Conservation (phyloP, 1,139 yeast species). For the Blastobotrys ciferrii region DNA sequence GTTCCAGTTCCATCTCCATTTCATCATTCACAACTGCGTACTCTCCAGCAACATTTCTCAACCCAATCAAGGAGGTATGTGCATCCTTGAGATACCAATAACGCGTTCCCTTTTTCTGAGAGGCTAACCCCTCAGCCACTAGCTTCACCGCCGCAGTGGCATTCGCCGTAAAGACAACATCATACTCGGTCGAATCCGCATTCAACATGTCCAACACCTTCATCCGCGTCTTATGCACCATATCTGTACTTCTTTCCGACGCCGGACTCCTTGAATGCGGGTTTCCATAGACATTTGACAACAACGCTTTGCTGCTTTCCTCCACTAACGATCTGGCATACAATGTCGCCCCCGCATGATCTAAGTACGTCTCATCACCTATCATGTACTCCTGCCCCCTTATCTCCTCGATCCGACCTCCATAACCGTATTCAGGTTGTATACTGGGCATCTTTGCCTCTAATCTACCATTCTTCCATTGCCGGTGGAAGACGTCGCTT, state of each 20-base stretch:
- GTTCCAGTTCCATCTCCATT: slow-evolving; percentile 9
- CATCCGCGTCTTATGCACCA: slow-evolving; percentile 32
- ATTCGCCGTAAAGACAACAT: slow-evolving; percentile 42
- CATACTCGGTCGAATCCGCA: slow-evolving; percentile 38
- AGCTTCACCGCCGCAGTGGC: slow-evolving; percentile 43
- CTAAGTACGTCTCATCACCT: slow-evolving; percentile 35
- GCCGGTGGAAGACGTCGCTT: not conserved
- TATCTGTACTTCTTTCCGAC: slow-evolving; percentile 29
- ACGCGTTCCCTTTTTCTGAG: slow-evolving; percentile 19
- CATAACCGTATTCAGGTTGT: slow-evolving; percentile 1
- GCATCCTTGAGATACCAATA: no score
- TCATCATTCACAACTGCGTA: slow-evolving; percentile 17
- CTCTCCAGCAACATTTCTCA: slow-evolving; percentile 34
- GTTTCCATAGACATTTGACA: slow-evolving; percentile 35
- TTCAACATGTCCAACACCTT: slow-evolving; percentile 35
- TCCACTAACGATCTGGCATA: slow-evolving; percentile 34
- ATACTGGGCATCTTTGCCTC: not conserved
- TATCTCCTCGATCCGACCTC: slow-evolving; percentile 13
- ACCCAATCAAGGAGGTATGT: slow-evolving; percentile 38
- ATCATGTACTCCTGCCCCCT: slow-evolving; percentile 19
- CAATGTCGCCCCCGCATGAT: slow-evolving; percentile 44
- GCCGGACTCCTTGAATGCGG: slow-evolving; percentile 42
- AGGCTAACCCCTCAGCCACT: slow-evolving; percentile 36
- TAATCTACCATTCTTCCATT: not conserved
- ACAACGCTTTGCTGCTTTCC: slow-evolving; percentile 27